Conservation (phyloP, 2,329 filamentous ascomycete species). For the Neofusicoccum parvum region DNA sequence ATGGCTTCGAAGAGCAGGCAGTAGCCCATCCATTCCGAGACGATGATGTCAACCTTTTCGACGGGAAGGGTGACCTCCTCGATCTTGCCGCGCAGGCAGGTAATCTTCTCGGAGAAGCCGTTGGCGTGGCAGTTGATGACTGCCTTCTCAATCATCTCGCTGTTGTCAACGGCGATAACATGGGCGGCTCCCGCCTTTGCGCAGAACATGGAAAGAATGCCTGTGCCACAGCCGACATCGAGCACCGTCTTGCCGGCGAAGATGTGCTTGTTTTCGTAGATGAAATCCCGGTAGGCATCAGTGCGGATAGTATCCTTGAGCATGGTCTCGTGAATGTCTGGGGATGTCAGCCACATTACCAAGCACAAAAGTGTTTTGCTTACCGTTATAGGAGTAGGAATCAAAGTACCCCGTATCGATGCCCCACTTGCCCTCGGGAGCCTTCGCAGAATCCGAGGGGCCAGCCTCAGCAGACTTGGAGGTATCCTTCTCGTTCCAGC, state of each 20-base stretch:
- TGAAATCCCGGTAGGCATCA: slow-evolving; percentile 91
- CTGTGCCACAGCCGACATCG: slow-evolving; percentile 82
- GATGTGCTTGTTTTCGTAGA: slow-evolving; percentile 85
- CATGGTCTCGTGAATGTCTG: slow-evolving; percentile 94
- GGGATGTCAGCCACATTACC: slow-evolving; percentile 21
- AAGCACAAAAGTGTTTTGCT: slow-evolving; percentile 24
- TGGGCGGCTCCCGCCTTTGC: slow-evolving; percentile 83
- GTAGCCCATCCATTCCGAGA: slow-evolving; percentile 99
- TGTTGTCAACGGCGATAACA: slow-evolving; percentile 91
- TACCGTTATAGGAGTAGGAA: slow-evolving; percentile 70
- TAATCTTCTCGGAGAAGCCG: slow-evolving; percentile 71
- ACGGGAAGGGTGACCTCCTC: slow-evolving; percentile 80
- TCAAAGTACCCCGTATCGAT: slow-evolving; percentile 63
- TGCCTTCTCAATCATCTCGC: slow-evolving; percentile 84
- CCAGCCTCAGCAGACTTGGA: slow-evolving; percentile 33
- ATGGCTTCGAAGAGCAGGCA: slow-evolving; percentile 92
- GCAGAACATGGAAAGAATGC: slow-evolving; percentile 93
- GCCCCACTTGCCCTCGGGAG: slow-evolving; percentile 47
- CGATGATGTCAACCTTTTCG: slow-evolving; percentile 85
- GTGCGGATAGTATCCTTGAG: slow-evolving; percentile 87
- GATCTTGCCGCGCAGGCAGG: slow-evolving; percentile 80
- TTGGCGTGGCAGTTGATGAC: slow-evolving; percentile 84
- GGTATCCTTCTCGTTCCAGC: slow-evolving; percentile 41
- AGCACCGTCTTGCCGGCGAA: slow-evolving; percentile 86
- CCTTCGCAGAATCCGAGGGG: slow-evolving; percentile 23